Percentiles rank a stretch among this genome's conserved stretches.
phyloP scores from a whole-genome alignment of 129 eudicot genomes.

The Ambrosia artemisiifolia region DNA sequence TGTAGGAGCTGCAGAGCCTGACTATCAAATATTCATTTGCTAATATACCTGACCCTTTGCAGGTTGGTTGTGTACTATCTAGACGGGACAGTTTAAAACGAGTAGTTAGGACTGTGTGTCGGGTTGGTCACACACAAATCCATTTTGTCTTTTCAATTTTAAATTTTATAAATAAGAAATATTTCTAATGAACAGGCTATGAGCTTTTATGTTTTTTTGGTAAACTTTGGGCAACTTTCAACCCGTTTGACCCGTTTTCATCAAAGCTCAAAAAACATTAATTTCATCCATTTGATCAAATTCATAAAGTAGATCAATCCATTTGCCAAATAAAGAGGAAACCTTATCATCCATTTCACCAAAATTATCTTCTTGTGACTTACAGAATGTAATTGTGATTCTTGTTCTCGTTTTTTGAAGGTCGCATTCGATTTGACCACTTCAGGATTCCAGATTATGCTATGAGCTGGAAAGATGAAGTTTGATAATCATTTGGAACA shows the following conservation, averaged over 20 bases:
- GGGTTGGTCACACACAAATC: too few species aligned
- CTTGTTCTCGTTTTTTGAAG: neutral
- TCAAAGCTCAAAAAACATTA: too few species aligned
- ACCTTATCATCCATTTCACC: neutral
- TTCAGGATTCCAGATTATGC: neutral
- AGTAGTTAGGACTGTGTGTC: neutral
- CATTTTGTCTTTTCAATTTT: neutral
- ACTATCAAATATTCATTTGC: slow-evolving; percentile 75
- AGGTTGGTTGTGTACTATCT: slow-evolving; percentile 14
- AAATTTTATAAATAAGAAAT: neutral
- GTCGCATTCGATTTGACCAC: neutral
- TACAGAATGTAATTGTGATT: neutral
- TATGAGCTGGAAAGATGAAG: neutral
- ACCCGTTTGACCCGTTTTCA: neutral
- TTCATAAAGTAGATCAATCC: neutral
- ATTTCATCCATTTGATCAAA: neutral
- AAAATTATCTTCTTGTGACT: neutral
- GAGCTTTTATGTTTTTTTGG: too few species aligned
- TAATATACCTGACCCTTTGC: slow-evolving; percentile 29
- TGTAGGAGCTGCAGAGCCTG: slow-evolving; percentile 48
- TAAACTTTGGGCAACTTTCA: neutral
- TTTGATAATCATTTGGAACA: neutral
- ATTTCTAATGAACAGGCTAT: too few species aligned
- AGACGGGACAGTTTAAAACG: neutral
- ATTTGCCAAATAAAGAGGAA: neutral